Conservation (phyloP, 257 asterid species). For the Oldenlandia corymbosa region DNA sequence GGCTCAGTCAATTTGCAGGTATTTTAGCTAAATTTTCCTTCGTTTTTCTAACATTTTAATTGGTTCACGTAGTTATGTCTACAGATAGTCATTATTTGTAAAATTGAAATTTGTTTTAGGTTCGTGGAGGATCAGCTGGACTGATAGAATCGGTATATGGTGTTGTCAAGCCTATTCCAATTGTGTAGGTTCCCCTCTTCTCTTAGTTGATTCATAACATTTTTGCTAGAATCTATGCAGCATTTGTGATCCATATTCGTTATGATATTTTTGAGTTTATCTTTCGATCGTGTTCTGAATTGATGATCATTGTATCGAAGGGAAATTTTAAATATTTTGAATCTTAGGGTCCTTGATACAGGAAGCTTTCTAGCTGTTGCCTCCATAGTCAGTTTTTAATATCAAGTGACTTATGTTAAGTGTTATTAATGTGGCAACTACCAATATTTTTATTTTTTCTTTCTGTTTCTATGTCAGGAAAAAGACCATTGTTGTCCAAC, state of each 20-base stretch:
- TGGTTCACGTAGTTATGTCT: neutral
- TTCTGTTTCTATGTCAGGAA: constrained; percentile 37
- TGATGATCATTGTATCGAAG: neutral
- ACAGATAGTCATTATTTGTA: neutral
- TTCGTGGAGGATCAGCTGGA: constrained; percentile 91
- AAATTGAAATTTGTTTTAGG: constrained; percentile 30
- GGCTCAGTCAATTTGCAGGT: constrained; percentile 81
- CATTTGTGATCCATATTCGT: neutral
- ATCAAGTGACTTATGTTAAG: no score
- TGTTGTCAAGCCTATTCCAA: constrained; percentile 63
- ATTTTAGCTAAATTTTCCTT: neutral
- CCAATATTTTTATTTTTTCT: no score
- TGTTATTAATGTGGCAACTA: neutral
- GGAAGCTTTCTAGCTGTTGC: neutral
- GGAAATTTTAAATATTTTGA: neutral
- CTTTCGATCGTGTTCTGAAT: neutral
- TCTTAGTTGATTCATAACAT: neutral
- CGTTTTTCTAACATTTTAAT: neutral
- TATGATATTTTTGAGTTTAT: neutral
- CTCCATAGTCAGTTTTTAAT: neutral
- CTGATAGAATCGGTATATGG: constrained; percentile 80
- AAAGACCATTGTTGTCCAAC: constrained; percentile 41
- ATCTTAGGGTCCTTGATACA: neutral
- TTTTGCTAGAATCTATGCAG: neutral
- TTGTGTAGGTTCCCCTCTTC: constrained; percentile 34